Conservation (phyloP, 2,329 filamentous ascomycete species). For the Orbilia javanica region DNA sequence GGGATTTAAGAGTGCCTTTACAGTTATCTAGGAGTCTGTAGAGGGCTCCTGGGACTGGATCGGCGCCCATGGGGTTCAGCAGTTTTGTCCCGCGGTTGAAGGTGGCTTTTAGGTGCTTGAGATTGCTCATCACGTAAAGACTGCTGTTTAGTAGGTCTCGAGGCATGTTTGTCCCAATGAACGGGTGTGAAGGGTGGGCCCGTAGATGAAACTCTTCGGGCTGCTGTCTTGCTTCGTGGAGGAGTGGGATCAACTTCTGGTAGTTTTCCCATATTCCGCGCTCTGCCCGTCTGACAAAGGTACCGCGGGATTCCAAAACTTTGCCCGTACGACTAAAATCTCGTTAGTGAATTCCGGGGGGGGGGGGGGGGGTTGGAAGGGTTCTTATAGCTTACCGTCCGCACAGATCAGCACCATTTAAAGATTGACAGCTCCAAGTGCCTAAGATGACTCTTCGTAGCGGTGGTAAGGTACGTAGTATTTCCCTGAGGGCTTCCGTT, state of each 20-base stretch:
- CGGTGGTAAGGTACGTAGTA: neutral
- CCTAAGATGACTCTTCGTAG: no score
- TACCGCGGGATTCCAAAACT: no score
- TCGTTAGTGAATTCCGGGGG: no score
- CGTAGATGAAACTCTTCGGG: neutral
- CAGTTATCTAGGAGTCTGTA: constrained; percentile 4
- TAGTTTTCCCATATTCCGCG: constrained; percentile 5
- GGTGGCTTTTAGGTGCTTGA: neutral
- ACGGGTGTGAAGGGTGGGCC: neutral
- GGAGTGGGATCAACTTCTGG: constrained; percentile 5
- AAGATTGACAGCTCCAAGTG: no score
- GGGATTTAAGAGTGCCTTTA: neutral
- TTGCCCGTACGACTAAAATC: no score
- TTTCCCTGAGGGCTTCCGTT: neutral
- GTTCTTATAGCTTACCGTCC: no score
- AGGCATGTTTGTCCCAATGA: constrained; percentile 4
- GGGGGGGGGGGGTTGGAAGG: no score
- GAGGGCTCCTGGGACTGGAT: neutral
- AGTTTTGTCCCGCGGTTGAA: neutral
- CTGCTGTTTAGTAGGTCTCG: neutral
- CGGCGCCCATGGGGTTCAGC: neutral
- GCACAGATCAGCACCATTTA: no score
- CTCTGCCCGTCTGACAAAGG: neutral
- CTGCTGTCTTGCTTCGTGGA: neutral
- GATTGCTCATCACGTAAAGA: constrained; percentile 3